Evolutionary conservation across 495 filamentous ascomycete species (phyloP).

Genomic region (Neurospora discreta): DNA sequence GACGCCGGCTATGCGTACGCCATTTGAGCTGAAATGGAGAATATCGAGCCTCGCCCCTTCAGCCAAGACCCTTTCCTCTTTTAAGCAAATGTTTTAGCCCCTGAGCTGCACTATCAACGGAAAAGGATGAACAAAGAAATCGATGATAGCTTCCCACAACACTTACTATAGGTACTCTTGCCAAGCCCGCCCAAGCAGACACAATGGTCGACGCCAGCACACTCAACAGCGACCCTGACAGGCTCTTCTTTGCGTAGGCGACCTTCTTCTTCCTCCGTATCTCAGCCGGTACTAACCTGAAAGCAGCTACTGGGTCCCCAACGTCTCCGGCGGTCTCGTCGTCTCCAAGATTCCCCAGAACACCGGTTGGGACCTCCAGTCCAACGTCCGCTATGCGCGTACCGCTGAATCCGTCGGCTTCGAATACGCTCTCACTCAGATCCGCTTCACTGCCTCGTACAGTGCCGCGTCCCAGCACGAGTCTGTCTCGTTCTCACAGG

Average conservation of each 20-base stretch:
- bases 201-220: constrained; percentile 2
- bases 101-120: neutral
- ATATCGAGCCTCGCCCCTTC: neutral
- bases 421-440: constrained; percentile 39
- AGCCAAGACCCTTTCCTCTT: neutral
- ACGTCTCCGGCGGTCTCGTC: constrained; percentile 38
- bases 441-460: constrained; percentile 39
- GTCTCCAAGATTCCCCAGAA: constrained; percentile 37
- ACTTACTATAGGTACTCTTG: neutral
- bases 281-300: neutral
- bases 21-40: neutral
- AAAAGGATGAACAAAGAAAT: neutral
- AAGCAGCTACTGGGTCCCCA: constrained; percentile 37
- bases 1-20: neutral
- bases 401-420: constrained; percentile 34
- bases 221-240: constrained; percentile 11
- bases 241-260: constrained; percentile 16
- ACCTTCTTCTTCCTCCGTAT: neutral
- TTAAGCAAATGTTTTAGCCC: neutral
- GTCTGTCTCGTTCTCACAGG: constrained; percentile 38
- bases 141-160: neutral
- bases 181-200: neutral
- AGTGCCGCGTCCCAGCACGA: constrained; percentile 39
- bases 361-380: constrained; percentile 34
- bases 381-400: constrained; percentile 33